Evolutionary conservation across 768 basidiomycete genomes (phyloP).

Genomic region (Pisolithus albus): DNA sequence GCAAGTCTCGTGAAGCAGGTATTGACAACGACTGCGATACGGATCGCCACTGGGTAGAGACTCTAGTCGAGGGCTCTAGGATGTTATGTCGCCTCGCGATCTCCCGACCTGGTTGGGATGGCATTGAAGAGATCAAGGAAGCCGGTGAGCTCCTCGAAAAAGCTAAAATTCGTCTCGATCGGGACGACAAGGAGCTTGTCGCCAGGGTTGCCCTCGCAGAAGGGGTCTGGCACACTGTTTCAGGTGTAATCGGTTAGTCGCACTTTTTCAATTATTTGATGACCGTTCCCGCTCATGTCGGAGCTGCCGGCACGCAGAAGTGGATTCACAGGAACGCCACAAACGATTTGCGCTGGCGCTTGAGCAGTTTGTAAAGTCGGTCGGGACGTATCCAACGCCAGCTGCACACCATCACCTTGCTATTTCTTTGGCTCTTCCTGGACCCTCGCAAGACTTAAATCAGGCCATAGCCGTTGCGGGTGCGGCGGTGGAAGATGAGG

Average conservation of each 20-base stretch:
- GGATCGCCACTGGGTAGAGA: constrained; percentile 68
- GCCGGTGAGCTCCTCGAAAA: constrained; percentile 55
- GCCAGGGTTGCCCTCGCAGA: constrained; percentile 61
- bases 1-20: constrained; percentile 63
- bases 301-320: constrained; percentile 37
- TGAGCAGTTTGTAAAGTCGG: constrained; percentile 40
- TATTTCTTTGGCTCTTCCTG: constrained; percentile 58
- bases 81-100: constrained; percentile 59
- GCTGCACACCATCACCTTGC: constrained; percentile 76
- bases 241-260: constrained; percentile 59
- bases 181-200: constrained; percentile 42
- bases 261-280: not conserved
- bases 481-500: constrained; percentile 63
- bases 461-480: constrained; percentile 62
- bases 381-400: constrained; percentile 43
- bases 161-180: constrained; percentile 49
- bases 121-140: constrained; percentile 54
- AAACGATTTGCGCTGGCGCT: constrained; percentile 53
- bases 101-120: constrained; percentile 31
- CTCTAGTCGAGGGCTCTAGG: constrained; percentile 67
- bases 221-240: constrained; percentile 65
- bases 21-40: constrained; percentile 50
- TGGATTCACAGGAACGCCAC: constrained; percentile 56
- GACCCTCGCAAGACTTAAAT: constrained; percentile 58
- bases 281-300: not conserved